Evolutionary conservation across 441 rosid species (phyloP), one percentile per base, ranked within the genome.

Genomic region (Adansonia gregorii): DNA sequence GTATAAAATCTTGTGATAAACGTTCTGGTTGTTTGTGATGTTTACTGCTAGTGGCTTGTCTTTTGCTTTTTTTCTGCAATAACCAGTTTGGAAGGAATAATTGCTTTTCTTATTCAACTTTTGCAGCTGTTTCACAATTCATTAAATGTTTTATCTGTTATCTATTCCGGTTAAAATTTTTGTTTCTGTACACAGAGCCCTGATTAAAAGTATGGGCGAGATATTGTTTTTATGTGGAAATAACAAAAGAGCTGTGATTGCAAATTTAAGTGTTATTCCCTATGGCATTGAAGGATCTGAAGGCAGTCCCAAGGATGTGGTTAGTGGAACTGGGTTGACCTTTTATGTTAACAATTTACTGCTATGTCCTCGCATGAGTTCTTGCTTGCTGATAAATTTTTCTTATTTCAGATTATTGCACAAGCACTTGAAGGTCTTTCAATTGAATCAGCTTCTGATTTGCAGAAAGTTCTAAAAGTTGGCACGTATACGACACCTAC

Each of bases 201-300:
- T 96, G 80, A 94, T 94, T 66, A 90, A 85, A 81, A 96, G 99
- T 83, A 94, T 91, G 97, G 82, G 89, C 71, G 99, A 96, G 93
- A 94, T 96, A 80, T 83, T 96, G 78, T 93, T 96, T 78, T 76
- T 81, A 48, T 94, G 98, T 82, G 99, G 99, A 85, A 89, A 82
- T 83, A 82, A 89, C 77, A 87, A 83, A 81, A 86, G 89, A 49
- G 97, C 93, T 14, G 93, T 88, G 35, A 83, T 96, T 81, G 97
- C 92, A 35, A 88, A 86, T 81, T 78, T 93, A 81, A 79, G 71
- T 81, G 75, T 69, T 60, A 41, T 81, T 74, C 81, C 75, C 78
- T n/a, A 74, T 72, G 81, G 76, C 24, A 58, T 61, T 77, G 89
- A 84, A 81, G 87, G 82, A 58, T 78, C 84, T 45, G 82, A 66